phyloP scores from a whole-genome alignment of 2,329 filamentous ascomycete genomes.

The Penicillium sumatraense region DNA sequence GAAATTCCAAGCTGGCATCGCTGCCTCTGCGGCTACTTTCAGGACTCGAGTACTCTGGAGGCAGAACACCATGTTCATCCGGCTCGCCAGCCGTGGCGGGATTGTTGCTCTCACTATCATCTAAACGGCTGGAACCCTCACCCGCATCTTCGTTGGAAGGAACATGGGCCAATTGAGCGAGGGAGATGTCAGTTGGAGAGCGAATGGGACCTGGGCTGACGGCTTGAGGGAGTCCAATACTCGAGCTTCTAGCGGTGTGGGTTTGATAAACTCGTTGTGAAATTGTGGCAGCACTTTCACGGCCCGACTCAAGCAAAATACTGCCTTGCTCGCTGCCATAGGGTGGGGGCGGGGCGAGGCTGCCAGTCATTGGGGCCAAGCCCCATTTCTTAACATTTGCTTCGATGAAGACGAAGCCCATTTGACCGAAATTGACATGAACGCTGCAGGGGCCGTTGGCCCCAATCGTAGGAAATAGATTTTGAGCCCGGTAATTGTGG shows the following conservation, averaged over 20 bases:
- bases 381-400: conserved; percentile 99
- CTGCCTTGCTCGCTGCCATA: conserved; percentile 98
- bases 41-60: conserved; percentile 60
- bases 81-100: conserved; percentile 33
- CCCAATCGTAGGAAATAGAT: conserved; percentile 97
- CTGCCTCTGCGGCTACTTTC: conserved; percentile 61
- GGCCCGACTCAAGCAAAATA: conserved; percentile 87
- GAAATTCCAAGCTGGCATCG: conserved; percentile 50
- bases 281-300: conserved; percentile 54
- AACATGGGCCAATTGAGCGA: conserved; percentile 80
- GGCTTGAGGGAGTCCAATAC: conserved; percentile 72
- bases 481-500: conserved; percentile 90
- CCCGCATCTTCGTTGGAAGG: conserved; percentile 68
- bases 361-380: conserved; percentile 91
- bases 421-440: conserved; percentile 97
- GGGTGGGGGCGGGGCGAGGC: conserved; percentile 89
- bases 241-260: conserved; percentile 78
- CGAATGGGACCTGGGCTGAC: conserved; percentile 87
- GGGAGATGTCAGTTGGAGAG: conserved; percentile 93
- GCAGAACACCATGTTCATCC: conserved; percentile 35
- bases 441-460: conserved; percentile 91
- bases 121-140: conserved; percentile 68
- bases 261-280: conserved; percentile 52
- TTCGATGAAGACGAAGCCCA: conserved; percentile 98
- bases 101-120: conserved; percentile 25